Base-by-base conservation (phyloP, 2,329 filamentous ascomycete genomes). In the Macrophomina phaseolina region DNA sequence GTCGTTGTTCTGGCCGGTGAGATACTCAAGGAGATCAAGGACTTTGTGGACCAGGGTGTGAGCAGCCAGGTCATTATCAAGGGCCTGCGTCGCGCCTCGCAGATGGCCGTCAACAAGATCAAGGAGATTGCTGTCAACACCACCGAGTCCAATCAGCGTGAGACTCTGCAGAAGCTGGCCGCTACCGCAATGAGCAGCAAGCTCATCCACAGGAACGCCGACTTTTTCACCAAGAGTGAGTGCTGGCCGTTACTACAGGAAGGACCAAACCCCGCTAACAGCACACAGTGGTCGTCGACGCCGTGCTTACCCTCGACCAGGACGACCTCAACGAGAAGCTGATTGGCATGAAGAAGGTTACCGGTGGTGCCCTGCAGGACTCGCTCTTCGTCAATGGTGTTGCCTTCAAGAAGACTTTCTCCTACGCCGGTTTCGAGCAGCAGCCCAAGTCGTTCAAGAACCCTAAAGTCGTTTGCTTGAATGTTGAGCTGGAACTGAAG, bases 341-440 rank as follows among this genome's bases (percentile, higher is more conserved):
- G 74, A 99, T 99, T 75, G 95, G 95, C 69, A 89, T 98, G 79
- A 99, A 99, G 87, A 98, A 97, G 84, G 94, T 99, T 70, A 94
- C 93, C 46, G 95, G 95, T 76, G 95, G 95, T 79, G 97, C 93
- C 45, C 88, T 99, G 38, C 95, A 97, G 75, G 95, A 98, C 70
- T 97, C 94, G 2, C 87, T 97, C 48, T 98, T 98, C 81, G 91
- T 99, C 77, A 95, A 98, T 79, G 95, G 95, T 77, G 95, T 99
- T 69, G 94, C 95, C 42, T 99, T 99, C 86, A 98, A 98, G 86
- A 99, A 99, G 88, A 99, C 95, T 5, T 99, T 99, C 81, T 94
- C 94, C 62, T 99, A 99, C 78, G 95, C 95, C 73, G 95, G 95
- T 77, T 99, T 99, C 82, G 95, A 99, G 83, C 95, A 99, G 83